Evolutionary conservation across 1,284 basidiomycete genomes (phyloP), one percentile per base, ranked within the genome.

Genomic region (Afroboletus lepidellus): DNA sequence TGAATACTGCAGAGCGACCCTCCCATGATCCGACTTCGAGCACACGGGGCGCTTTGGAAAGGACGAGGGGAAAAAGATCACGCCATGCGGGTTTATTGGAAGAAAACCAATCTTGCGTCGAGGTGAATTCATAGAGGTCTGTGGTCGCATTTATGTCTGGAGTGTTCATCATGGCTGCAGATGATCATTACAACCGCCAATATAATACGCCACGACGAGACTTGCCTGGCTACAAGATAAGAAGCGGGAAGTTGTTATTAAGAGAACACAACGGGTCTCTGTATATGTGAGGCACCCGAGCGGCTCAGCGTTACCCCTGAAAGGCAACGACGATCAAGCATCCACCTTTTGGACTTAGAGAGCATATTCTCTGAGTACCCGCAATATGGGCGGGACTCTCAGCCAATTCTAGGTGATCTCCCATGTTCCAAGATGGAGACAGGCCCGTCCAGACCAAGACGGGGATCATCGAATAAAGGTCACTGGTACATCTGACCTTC

Each of bases 21-120:
- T 84, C 81, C 80, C 81, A 84, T 15, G 78, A 80, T 5, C 82
- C 80, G n/a, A 84, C 80, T 61, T 83, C 81, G 13, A 83, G 74
- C 7, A 69, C 74, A 15, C 80, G 74, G 12, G 80, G 79, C 1
- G 60, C 51, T 16, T 62, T 38, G 8, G 73, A 64, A 1, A 46
- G 43, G 49, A 82, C 63, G 30, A 69, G 63, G 8, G 69, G 60
- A 50, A 81, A 74, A 23, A 79, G 61, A 8, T 48, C 23, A 16
- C 57, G 64, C 81, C 81, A 83, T 6, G 59, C 59, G 1, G 69
- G 60, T 39, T 72, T 67, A 51, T 83, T 72, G 62, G 59, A 66
- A 2, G 75, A 75, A 59, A 83, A 79, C 81, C 81, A 83, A 56
- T 83, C 80, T 62, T 83, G 80, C 0, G 73, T 77, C 8, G 66